Base-by-base conservation (phyloP, 192 early-diverging fungal species). In the Coemansia biformis region DNA sequence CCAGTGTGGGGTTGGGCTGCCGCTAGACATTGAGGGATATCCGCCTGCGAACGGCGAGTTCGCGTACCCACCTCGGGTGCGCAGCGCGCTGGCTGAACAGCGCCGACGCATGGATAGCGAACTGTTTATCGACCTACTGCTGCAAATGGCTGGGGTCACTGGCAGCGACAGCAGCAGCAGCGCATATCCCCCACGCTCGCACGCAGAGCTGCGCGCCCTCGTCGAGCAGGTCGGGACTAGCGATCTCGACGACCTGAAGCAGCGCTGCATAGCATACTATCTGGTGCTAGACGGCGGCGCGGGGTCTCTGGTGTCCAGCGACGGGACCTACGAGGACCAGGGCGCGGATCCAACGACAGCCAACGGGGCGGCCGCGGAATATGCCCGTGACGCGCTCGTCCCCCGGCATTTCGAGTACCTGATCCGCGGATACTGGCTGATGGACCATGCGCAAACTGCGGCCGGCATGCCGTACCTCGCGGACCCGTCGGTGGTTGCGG, bases 361-460 rank as follows among this genome's bases (percentile, higher is more conserved):
- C 11, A 54, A 44, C 45, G 35, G 3, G 19, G 14, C 26, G 26
- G 69, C 62, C 3, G 36, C 28, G 11, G 51, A 23, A 26, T 75
- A 75, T 24, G 59, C 51, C 15, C 16, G 34, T 17, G 51, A 58
- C 2, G 54, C 28, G 38, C 56, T 46, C 38, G 54, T 75, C 18
- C 71, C 71, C 4, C 54, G 56, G 29, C 64, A 75, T 36, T 71
- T 71, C 50, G 58, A 48, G 51, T 59, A 54, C 31, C 43, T 71
- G 37, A 57, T 71, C 42, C 59, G 61, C 8, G 74, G 67, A 15
- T 76, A 71, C 46, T 76, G 74, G 74, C 46, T 69, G 54, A 48
- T 76, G 54, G 74, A 76, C 43, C 74, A 76, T n/a, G 62, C 44
- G 1, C 62, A 71, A 26, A 47, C 43, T 1, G 39, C 38, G 4